These are phyloP conservation scores for Podospora bellae-mahoneyi DNA, from an alignment of 495 filamentous ascomycete genomes.

Conservation along the genomic window DNA sequence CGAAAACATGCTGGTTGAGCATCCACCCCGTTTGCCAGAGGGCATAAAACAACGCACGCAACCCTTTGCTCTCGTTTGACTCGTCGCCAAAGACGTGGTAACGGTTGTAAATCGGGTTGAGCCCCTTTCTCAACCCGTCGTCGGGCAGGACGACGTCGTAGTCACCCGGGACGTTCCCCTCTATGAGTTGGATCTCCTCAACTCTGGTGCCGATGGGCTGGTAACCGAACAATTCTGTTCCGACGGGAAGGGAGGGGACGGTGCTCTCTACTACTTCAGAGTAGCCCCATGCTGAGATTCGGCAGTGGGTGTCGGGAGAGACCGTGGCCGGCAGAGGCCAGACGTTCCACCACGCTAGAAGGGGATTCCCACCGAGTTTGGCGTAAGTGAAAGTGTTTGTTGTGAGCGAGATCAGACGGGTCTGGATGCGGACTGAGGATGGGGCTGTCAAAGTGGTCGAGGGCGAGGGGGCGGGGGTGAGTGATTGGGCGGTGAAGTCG, in stretches of 20 bases:
- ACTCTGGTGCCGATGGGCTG: conserved; percentile 41
- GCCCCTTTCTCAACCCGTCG: conserved; percentile 41
- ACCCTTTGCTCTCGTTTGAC: conserved; percentile 18
- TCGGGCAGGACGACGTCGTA: conserved; percentile 35
- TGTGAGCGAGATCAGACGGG: conserved; percentile 46
- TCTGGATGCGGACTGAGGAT: conserved; percentile 40
- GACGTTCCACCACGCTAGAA: conserved; percentile 48
- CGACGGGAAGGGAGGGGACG: conserved; percentile 30
- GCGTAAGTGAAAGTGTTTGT: conserved; percentile 59
- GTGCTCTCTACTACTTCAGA: conserved; percentile 49
- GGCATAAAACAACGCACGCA: conserved; percentile 40
- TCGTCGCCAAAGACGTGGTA: conserved; percentile 35
- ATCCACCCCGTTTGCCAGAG: conserved; percentile 49
- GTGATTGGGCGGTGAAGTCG: conserved; percentile 2
- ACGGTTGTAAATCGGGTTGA: conserved; percentile 54
- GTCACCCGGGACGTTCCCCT: conserved; percentile 32
- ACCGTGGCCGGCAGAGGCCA: conserved; percentile 27
- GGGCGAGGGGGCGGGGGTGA: conserved; percentile 1
- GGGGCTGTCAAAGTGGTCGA: neutral
- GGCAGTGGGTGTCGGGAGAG: conserved; percentile 45
- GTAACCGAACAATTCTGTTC: conserved; percentile 39
- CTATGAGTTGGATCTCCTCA: conserved; percentile 30
- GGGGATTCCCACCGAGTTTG: conserved; percentile 36
- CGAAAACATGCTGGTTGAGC: conserved; percentile 48
- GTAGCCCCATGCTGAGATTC: conserved; percentile 57